These are phyloP conservation scores for Solidago caesia DNA, from an alignment of 129 eudicot genomes.

Conservation along the genomic window DNA sequence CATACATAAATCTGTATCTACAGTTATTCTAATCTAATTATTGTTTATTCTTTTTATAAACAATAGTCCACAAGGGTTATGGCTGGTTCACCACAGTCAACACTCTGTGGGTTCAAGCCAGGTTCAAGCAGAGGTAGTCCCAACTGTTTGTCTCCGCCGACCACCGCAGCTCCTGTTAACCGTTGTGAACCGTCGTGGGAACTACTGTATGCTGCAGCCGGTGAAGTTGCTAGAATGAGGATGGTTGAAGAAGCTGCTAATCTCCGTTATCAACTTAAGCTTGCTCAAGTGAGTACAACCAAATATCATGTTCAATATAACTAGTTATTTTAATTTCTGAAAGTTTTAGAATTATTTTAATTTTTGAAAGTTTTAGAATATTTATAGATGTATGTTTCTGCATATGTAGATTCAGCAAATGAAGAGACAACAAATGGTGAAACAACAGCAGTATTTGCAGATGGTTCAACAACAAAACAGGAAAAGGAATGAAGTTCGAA, in stretches of 20 bases:
- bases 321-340: background rate
- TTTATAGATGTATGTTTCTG: background rate
- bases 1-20: too few relatives aligned
- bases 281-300: constrained; percentile 39
- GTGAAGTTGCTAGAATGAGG: constrained; percentile 77
- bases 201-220: constrained; percentile 67
- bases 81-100: constrained; percentile 83
- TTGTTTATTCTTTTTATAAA: background rate
- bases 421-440: constrained; percentile 46
- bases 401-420: constrained; percentile 40
- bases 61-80: constrained; percentile 35
- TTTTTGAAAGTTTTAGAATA: background rate
- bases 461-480: constrained; percentile 43
- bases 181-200: constrained; percentile 44
- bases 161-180: constrained; percentile 27
- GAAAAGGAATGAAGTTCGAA: constrained; percentile 21
- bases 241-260: constrained; percentile 46
- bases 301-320: too few relatives aligned
- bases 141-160: constrained; percentile 44
- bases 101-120: constrained; percentile 51
- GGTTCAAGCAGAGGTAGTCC: constrained; percentile 75
- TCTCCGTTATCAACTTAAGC: constrained; percentile 49
- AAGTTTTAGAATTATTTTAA: too few relatives aligned
- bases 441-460: constrained; percentile 43
- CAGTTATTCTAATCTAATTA: background rate